phyloP scores from a whole-genome alignment of 768 basidiomycete genomes.

The Gymnopilus junonius region DNA sequence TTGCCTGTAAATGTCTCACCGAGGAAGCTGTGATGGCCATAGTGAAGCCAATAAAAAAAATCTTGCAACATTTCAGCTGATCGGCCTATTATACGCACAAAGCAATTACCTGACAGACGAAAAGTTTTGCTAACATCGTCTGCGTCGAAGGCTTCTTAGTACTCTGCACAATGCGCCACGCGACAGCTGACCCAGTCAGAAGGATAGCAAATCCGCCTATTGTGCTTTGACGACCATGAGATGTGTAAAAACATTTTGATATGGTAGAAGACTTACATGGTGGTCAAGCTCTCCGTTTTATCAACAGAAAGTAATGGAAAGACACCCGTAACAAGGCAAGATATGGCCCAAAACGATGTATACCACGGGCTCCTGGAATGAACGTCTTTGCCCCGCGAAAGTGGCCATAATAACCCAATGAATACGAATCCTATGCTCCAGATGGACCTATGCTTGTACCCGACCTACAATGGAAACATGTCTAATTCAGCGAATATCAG shows the following conservation, averaged over 20 bases:
- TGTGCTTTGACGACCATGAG: background rate
- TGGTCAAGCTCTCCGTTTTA: slow-evolving; percentile 60
- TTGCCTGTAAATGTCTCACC: slow-evolving; percentile 62
- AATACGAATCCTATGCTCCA: slow-evolving; percentile 71
- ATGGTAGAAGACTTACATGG: slow-evolving; percentile 54
- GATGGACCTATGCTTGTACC: slow-evolving; percentile 70
- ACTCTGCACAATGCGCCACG: slow-evolving; percentile 5
- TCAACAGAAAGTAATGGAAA: slow-evolving; percentile 79
- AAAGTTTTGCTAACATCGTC: slow-evolving; percentile 16
- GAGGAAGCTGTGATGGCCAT: slow-evolving; percentile 65
- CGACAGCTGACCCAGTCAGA: slow-evolving; percentile 10
- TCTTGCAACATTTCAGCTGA: slow-evolving; percentile 33
- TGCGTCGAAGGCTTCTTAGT: background rate
- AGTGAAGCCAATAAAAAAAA: slow-evolving; percentile 44
- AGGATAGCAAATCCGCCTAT: slow-evolving; percentile 3
- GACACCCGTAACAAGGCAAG: slow-evolving; percentile 58
- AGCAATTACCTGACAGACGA: slow-evolving; percentile 31
- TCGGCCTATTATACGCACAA: background rate
- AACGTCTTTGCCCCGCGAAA: slow-evolving; percentile 48
- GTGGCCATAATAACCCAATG: slow-evolving; percentile 72
- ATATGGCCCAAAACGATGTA: slow-evolving; percentile 45
- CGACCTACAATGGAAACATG: slow-evolving; percentile 45
- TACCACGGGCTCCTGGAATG: slow-evolving; percentile 29
- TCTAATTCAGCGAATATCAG: background rate
- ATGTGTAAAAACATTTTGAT: background rate